Conservation (phyloP, 139 green algal species). For the Ulvella scutata region DNA sequence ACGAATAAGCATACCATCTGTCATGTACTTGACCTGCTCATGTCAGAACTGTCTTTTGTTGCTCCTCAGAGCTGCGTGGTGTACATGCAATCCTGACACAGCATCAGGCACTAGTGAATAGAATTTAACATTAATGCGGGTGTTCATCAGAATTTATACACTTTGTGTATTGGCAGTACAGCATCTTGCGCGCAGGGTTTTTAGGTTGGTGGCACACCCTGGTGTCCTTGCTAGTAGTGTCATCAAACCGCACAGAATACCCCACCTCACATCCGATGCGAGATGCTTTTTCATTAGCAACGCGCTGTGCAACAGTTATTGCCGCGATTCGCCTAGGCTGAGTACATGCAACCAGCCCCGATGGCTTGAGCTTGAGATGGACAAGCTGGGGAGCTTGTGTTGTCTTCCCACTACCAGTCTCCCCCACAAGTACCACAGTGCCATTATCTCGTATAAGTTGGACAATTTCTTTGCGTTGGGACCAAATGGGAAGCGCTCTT, state of each 20-base stretch:
- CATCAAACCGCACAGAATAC: slow-evolving; percentile 5
- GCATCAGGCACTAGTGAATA: slow-evolving; percentile 14
- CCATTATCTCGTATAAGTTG: slow-evolving; percentile 23
- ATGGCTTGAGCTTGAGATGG: background rate
- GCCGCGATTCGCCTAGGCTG: slow-evolving; percentile 78
- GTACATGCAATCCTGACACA: slow-evolving; percentile 63
- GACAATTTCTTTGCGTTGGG: slow-evolving; percentile 32
- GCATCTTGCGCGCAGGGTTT: no score
- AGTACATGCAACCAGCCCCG: slow-evolving; percentile 56
- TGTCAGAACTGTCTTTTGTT: slow-evolving; percentile 23
- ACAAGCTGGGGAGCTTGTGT: slow-evolving; percentile 35
- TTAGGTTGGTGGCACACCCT: no score
- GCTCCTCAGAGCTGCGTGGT: slow-evolving; percentile 34
- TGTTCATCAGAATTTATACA: background rate
- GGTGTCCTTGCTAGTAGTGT: background rate
- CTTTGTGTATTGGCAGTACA: no score
- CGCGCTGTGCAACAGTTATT: slow-evolving; percentile 64
- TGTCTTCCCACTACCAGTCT: slow-evolving; percentile 82
- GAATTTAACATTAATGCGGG: background rate
- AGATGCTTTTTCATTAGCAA: slow-evolving; percentile 67
- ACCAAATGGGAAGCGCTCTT: slow-evolving; percentile 38
- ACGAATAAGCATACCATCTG: slow-evolving; percentile 90
- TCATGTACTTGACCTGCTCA: slow-evolving; percentile 69
- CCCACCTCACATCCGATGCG: slow-evolving; percentile 59
- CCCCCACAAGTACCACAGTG: slow-evolving; percentile 56